A percentile compares a stretch with the other conserved stretches of the same genome.
Conservation (phyloP, 441 rosid genomes). For the Erysimum cheiri region DNA sequence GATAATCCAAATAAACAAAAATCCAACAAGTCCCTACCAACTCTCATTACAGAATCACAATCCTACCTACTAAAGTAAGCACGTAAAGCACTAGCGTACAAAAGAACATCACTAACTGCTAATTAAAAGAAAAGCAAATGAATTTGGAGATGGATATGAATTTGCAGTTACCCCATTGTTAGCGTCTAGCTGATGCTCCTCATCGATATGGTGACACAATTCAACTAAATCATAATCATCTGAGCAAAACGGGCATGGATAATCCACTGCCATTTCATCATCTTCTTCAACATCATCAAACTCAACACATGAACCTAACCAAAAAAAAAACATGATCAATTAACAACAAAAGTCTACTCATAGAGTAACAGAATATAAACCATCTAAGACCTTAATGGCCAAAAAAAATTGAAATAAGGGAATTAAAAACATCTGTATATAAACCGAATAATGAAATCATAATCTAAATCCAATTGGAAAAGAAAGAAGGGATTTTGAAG, state of each 20-base stretch:
- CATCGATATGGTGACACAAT: constrained; percentile 66
- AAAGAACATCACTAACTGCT: not conserved
- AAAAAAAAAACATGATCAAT: not conserved
- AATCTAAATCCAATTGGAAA: not conserved
- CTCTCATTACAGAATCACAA: constrained; percentile 22
- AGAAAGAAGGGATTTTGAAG: not conserved
- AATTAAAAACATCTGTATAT: not conserved
- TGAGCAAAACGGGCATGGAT: constrained; percentile 65
- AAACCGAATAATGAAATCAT: not conserved
- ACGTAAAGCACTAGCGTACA: constrained; percentile 19
- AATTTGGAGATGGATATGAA: not conserved
- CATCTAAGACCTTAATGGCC: constrained; percentile 10
- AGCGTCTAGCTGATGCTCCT: constrained; percentile 60
- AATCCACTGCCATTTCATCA: constrained; percentile 49
- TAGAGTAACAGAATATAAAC: not conserved
- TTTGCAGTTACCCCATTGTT: constrained; percentile 54
- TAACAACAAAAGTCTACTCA: not conserved
- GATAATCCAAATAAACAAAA: not conserved
- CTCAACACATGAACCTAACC: constrained; percentile 54
- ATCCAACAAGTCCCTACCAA: constrained; percentile 13
- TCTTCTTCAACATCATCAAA: constrained; percentile 61
- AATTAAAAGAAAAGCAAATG: not conserved
- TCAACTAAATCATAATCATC: constrained; percentile 68
- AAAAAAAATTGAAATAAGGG: not conserved
- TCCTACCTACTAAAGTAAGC: constrained; percentile 18